These are phyloP conservation scores for Macrocybe gigantea DNA, from an alignment of 768 basidiomycete species.

Conservation along the genomic window DNA sequence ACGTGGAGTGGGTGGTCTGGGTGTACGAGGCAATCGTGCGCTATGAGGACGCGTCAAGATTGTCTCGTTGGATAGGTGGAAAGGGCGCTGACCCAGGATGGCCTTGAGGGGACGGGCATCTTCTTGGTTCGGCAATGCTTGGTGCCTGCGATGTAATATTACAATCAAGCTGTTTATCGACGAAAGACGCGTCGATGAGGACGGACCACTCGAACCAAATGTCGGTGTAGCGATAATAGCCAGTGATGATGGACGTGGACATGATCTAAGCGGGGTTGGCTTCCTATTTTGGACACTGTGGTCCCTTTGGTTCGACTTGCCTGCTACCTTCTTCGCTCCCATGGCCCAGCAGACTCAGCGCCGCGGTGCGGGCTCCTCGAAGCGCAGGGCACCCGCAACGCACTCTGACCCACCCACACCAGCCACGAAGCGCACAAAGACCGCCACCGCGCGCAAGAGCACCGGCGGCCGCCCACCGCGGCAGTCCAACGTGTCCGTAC, in stretches of 20 bases:
- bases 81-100: constrained; percentile 37
- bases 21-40: constrained; percentile 65
- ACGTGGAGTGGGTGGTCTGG: constrained; percentile 67
- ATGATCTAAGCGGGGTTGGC: no score
- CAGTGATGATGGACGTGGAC: constrained; percentile 44
- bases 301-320: constrained; percentile 14
- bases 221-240: constrained; percentile 82
- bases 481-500: constrained; percentile 16
- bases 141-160: constrained; percentile 40
- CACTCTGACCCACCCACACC: constrained; percentile 42
- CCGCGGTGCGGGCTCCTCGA: constrained; percentile 38
- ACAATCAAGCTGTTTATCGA: background rate
- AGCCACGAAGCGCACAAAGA: constrained; percentile 43
- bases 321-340: background rate
- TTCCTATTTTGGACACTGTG: background rate
- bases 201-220: constrained; percentile 76
- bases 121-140: constrained; percentile 48
- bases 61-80: background rate
- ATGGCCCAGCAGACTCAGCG: constrained; percentile 70
- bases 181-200: background rate
- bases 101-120: constrained; percentile 65
- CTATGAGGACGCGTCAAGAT: constrained; percentile 10
- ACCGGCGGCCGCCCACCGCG: constrained; percentile 64
- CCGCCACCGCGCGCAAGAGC: constrained; percentile 76
- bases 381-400: constrained; percentile 39